Conservation (phyloP, 1,139 yeast species). For the Yamadazyma triangularis region DNA sequence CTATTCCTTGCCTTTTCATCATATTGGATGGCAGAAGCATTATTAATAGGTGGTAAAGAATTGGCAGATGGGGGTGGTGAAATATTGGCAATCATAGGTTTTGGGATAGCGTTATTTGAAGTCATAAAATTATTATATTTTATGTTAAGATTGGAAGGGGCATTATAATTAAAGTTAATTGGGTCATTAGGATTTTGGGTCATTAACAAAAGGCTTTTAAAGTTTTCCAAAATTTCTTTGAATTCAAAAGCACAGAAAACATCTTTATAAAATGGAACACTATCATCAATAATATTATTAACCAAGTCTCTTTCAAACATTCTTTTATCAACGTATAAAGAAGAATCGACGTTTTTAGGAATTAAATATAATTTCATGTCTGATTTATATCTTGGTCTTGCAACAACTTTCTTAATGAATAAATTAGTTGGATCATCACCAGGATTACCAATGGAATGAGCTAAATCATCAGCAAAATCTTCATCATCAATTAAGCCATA, state of each 20-base stretch:
- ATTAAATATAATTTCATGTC: slow-evolving; percentile 47
- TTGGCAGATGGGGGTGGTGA: no score
- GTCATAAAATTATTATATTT: no score
- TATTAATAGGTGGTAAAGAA: no score
- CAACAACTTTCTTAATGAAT: slow-evolving; percentile 43
- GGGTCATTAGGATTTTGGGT: no score
- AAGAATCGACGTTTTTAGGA: slow-evolving; percentile 25
- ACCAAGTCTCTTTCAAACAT: slow-evolving; percentile 50
- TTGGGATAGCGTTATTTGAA: no score
- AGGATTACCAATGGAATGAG: slow-evolving; percentile 32
- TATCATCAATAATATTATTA: slow-evolving; percentile 42
- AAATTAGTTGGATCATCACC: slow-evolving; percentile 43
- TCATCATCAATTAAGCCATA: slow-evolving; percentile 44
- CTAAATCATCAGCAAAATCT: slow-evolving; percentile 39
- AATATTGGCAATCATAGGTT: no score
- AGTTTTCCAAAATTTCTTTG: slow-evolving; percentile 15
- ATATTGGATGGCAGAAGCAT: no score
- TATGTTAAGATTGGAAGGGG: no score
- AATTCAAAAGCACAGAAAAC: slow-evolving; percentile 24
- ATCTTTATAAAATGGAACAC: slow-evolving; percentile 12
- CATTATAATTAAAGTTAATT: no score
- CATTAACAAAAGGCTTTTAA: slow-evolving; percentile 9
- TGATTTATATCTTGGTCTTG: slow-evolving; percentile 49
- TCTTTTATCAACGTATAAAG: slow-evolving; percentile 46
- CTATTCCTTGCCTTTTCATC: no score